These are phyloP conservation scores for Puccinia polysora DNA, from an alignment of 1,284 basidiomycete genomes.

Conservation along the genomic window DNA sequence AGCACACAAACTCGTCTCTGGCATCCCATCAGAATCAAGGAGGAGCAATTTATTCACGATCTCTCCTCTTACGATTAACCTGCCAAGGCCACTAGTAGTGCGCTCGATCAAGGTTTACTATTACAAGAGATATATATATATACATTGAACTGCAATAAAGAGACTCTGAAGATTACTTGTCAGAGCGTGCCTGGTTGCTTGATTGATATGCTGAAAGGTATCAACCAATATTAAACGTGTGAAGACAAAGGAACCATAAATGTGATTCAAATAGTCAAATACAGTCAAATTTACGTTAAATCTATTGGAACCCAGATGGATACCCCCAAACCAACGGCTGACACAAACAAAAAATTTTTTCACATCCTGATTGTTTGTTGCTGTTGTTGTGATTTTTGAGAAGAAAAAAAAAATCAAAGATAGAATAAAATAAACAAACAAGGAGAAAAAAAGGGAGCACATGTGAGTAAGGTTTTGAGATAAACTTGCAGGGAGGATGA, in stretches of 20 bases:
- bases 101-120: too few species aligned
- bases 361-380: constrained; percentile 44
- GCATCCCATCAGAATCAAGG: too few species aligned
- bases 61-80: too few species aligned
- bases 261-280: not conserved
- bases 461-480: too few species aligned
- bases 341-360: constrained; percentile 74
- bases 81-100: too few species aligned
- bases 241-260: constrained; percentile 40
- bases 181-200: constrained; percentile 79
- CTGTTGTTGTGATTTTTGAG: too few species aligned
- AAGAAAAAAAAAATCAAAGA: constrained; percentile 47
- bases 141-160: too few species aligned
- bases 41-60: too few species aligned
- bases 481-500: not conserved
- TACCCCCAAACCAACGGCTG: constrained; percentile 56
- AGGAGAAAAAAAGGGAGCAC: constrained; percentile 10
- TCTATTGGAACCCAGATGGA: constrained; percentile 75
- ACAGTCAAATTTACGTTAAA: constrained; percentile 60
- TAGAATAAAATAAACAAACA: not conserved
- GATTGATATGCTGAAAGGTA: constrained; percentile 65
- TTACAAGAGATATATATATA: too few species aligned
- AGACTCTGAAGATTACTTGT: too few species aligned
- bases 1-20: too few species aligned
- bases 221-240: not conserved